These are phyloP conservation scores for Actinidia polygama DNA, from an alignment of 179 eudicot species.

Conservation along the genomic window DNA sequence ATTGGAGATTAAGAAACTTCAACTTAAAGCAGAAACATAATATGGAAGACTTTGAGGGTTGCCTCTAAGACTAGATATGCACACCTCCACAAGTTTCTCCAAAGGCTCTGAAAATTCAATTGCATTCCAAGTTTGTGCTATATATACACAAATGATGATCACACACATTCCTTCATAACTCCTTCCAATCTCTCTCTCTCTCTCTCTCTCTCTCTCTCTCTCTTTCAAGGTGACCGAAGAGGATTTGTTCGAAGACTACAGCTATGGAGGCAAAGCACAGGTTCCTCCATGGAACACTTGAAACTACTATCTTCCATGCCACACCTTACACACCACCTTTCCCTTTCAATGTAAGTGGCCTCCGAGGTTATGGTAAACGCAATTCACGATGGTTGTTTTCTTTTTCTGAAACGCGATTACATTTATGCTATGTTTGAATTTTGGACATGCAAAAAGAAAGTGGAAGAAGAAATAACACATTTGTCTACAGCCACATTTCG, in stretches of 20 bases:
- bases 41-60: conserved; percentile 33
- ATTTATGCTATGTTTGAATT: neutral
- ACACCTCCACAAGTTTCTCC: conserved; percentile 49
- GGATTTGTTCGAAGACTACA: neutral
- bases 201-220: conserved; percentile 3
- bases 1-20: conserved; percentile 37
- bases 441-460: neutral
- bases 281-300: conserved; percentile 92
- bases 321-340: conserved; percentile 59
- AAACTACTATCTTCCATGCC: conserved; percentile 83
- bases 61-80: conserved; percentile 52
- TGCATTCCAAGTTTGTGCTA: conserved; percentile 41
- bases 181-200: neutral
- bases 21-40: conserved; percentile 49
- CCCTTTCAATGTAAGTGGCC: conserved; percentile 57
- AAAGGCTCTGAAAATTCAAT: conserved; percentile 28
- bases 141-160: neutral
- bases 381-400: neutral
- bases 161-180: conserved; percentile 4
- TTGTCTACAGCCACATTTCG: too few species aligned
- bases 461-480: too few species aligned
- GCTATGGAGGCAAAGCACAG: conserved; percentile 55
- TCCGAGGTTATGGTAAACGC: neutral
- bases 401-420: neutral
- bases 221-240: neutral